phyloP scores from a whole-genome alignment of 164 flowering plant genomes.

The Hamamelis virginiana region DNA sequence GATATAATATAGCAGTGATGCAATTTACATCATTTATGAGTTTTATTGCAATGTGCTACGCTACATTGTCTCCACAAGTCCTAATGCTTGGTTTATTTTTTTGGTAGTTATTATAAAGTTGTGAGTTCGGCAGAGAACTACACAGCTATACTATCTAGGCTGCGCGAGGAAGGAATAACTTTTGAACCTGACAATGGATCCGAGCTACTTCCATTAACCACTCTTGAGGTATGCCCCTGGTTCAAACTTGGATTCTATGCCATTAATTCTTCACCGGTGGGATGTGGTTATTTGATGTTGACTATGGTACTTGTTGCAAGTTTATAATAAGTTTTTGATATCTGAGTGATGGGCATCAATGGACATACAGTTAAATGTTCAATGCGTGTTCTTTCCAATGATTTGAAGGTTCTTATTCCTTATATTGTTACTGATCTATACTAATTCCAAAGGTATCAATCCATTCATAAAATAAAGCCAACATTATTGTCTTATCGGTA shows the following conservation, averaged over 20 bases:
- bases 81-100: constrained; percentile 2
- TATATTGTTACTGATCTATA: not conserved
- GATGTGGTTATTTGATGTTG: not conserved
- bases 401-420: constrained; percentile 3
- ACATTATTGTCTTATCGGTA: too few species aligned
- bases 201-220: constrained; percentile 73
- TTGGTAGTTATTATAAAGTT: constrained; percentile 64
- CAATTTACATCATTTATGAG: not conserved
- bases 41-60: not conserved
- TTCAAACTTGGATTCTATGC: not conserved
- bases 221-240: constrained; percentile 62
- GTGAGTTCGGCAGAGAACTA: constrained; percentile 73
- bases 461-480: too few species aligned
- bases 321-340: not conserved
- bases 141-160: constrained; percentile 52
- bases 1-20: not conserved
- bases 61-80: not conserved
- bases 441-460: too few species aligned
- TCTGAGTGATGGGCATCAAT: not conserved
- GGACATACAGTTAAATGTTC: not conserved
- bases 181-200: constrained; percentile 89
- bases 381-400: not conserved
- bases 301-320: not conserved
- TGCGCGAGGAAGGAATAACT: constrained; percentile 73
- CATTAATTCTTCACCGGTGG: not conserved